Base-by-base conservation (phyloP, 2,329 filamentous ascomycete species). In the Beauveria sp. region DNA sequence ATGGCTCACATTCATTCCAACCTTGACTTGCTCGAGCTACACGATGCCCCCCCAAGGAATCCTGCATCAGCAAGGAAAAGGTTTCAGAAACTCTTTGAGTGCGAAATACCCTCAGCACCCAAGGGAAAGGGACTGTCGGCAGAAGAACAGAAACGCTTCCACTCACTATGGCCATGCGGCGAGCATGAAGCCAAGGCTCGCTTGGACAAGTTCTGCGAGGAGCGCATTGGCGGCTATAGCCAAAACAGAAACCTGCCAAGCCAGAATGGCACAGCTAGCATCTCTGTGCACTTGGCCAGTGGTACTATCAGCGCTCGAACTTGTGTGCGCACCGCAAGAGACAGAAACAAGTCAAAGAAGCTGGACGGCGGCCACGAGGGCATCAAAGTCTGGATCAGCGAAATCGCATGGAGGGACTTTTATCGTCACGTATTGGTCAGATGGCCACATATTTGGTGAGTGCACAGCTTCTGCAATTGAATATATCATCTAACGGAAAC, bases 351-450 rank as follows among this genome's bases (percentile, higher is more conserved):
- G 28, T 82, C 81, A 1, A 84, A 82, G 70, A 83, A 85, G 62
- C 79, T 96, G 1, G 84, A 91, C 63, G 83, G 78, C 1, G 88
- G 88, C 0, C 80, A 82, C 22, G 74, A 83, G 18, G 90, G 89
- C 0, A 87, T 90, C 61, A 78, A 82, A 56, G 79, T 80, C 0
- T 96, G 90, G 90, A 91, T 95, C 65, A 86, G 86, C 58, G 91
- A 96, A 72, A 80, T 96, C 3, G 91, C 90, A 0, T 95, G 91
- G 91, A 80, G 91, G 16, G 91, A 96, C 68, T 96, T 96, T 69
- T 96, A 96, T 75, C 91, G 87, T 68, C 90, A 95, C 70, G 89
- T 96, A 3, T 75, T 96, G 5, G 89, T 87, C 0, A 78, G 93
- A 63, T 96, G 91, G 90, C 93, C 93, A 0, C 93, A 92, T 67